phyloP scores from a whole-genome alignment of 169 alveolate species.

The Cryptosporidium tyzzeri region DNA sequence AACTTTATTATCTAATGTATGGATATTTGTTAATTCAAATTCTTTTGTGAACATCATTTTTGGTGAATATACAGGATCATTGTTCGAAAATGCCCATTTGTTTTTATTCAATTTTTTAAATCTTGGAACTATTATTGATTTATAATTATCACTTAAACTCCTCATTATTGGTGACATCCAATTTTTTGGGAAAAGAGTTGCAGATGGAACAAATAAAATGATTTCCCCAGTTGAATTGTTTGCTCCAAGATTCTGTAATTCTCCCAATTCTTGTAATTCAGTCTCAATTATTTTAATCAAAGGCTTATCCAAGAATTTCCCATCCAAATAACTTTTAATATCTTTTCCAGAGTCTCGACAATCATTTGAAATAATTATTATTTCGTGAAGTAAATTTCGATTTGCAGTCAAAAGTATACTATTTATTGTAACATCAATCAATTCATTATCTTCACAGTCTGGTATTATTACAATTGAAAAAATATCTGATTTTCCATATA shows the following conservation, averaged over 20 bases:
- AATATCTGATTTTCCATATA: constrained; percentile 27
- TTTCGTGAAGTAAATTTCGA: constrained; percentile 70
- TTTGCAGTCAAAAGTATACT: constrained; percentile 49
- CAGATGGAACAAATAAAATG: constrained; percentile 29
- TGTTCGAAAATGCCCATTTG: constrained; percentile 27
- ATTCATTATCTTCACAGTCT: constrained; percentile 46
- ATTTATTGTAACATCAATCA: constrained; percentile 41
- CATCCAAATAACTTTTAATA: background rate
- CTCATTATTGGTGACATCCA: constrained; percentile 71
- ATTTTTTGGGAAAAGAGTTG: constrained; percentile 39
- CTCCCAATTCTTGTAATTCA: constrained; percentile 42
- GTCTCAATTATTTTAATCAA: constrained; percentile 56
- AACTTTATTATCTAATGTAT: constrained; percentile 20
- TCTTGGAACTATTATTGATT: constrained; percentile 24
- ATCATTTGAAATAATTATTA: constrained; percentile 20
- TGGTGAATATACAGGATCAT: constrained; percentile 40
- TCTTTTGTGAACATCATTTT: constrained; percentile 48
- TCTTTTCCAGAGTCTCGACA: constrained; percentile 4
- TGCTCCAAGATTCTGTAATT: constrained; percentile 52
- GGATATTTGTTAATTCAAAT: constrained; percentile 34
- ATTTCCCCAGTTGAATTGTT: constrained; percentile 35
- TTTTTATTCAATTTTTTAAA: constrained; percentile 14
- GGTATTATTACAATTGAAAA: constrained; percentile 41
- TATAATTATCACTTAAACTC: constrained; percentile 37
- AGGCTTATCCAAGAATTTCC: background rate